Percentiles rank a stretch among this genome's conserved stretches.
These are phyloP conservation scores for Bromus sterilis DNA, from an alignment of 176 grass and related monocot species.

Conservation along the genomic window DNA sequence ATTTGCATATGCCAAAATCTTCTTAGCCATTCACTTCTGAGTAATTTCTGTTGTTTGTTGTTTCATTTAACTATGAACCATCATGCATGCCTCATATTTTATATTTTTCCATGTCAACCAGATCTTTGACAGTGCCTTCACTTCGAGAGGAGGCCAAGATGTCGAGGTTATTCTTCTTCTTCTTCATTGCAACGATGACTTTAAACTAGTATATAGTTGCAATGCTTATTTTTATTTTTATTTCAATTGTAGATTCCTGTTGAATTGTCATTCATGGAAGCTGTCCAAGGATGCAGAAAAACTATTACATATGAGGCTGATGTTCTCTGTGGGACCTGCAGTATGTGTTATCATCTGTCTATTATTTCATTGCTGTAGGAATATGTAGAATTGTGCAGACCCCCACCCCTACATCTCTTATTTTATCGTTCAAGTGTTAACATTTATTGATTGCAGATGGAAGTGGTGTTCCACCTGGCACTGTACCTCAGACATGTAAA, in stretches of 20 bases:
- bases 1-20: neutral
- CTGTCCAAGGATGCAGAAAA: slow-evolving; percentile 94
- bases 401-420: neutral
- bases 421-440: slow-evolving; percentile 4
- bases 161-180: slow-evolving; percentile 58
- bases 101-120: slow-evolving; percentile 38
- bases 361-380: neutral
- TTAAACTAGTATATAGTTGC: neutral
- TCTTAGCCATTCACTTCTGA: neutral
- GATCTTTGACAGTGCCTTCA: slow-evolving; percentile 65
- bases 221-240: slow-evolving; percentile 14
- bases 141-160: slow-evolving; percentile 68
- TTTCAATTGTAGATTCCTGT: slow-evolving; percentile 55
- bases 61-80: slow-evolving; percentile 1
- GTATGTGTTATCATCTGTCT: slow-evolving; percentile 44
- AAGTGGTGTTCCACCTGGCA: slow-evolving; percentile 85
- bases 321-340: slow-evolving; percentile 79
- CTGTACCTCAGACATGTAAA: slow-evolving; percentile 88
- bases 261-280: slow-evolving; percentile 96
- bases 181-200: slow-evolving; percentile 1
- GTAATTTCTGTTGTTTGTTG: neutral
- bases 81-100: slow-evolving; percentile 13
- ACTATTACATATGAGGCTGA: slow-evolving; percentile 69
- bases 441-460: slow-evolving; percentile 61
- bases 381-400: neutral